Percentiles rank a stretch among this genome's conserved stretches.
These are phyloP conservation scores for Breviolum minutum DNA, from an alignment of 73 alveolate genomes.

Conservation along the genomic window DNA sequence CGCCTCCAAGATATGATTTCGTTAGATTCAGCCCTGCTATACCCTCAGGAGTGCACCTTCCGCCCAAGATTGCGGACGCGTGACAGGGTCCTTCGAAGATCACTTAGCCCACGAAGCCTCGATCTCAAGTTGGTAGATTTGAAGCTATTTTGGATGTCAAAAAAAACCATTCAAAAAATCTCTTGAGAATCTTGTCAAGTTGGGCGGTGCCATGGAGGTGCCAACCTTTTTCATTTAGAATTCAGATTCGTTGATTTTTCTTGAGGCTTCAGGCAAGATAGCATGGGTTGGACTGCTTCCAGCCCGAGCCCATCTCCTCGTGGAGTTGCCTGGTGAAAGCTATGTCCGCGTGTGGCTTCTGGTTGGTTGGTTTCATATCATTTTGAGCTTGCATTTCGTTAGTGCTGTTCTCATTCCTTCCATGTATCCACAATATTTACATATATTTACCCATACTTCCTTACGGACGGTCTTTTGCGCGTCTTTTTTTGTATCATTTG, in stretches of 20 bases:
- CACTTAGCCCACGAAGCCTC: conserved; percentile 28
- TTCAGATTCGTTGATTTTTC: not conserved
- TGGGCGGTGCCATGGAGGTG: no score
- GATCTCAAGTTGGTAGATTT: not conserved
- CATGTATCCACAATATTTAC: no score
- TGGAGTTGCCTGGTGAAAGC: not conserved
- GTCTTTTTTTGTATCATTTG: no score
- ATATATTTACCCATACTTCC: no score
- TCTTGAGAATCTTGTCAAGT: not conserved
- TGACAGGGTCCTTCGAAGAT: not conserved
- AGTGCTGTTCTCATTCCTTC: no score
- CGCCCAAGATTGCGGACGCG: conserved; percentile 58
- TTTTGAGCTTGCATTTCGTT: no score
- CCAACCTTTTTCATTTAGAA: no score
- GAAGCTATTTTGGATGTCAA: no score
- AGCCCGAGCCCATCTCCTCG: conserved; percentile 65
- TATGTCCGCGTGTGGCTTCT: not conserved
- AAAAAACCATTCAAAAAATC: not conserved
- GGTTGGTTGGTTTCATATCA: no score
- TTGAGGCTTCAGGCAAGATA: conserved; percentile 9
- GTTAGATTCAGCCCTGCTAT: not conserved
- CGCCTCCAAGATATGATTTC: not conserved
- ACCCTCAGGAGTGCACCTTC: conserved; percentile 81
- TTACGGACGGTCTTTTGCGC: no score
- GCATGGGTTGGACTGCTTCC: not conserved